Conservation (phyloP, 1,139 yeast genomes). For the Sugiyamaella xylanicola region DNA sequence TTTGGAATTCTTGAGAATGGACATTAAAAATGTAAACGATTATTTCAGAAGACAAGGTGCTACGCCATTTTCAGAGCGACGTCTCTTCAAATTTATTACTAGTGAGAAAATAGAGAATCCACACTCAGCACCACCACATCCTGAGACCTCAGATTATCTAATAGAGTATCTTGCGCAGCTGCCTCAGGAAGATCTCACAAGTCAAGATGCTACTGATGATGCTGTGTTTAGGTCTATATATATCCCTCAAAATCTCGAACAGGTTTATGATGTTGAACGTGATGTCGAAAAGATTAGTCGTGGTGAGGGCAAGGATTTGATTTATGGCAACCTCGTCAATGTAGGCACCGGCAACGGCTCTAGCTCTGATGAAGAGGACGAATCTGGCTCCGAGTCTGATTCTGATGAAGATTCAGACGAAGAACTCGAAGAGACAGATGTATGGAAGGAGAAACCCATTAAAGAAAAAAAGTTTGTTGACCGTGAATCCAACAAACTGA, state of each 20-base stretch:
- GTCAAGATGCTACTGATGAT: constrained; percentile 67
- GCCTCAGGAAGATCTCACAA: constrained; percentile 44
- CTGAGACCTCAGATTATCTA: constrained; percentile 38
- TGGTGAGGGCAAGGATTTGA: constrained; percentile 81
- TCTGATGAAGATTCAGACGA: constrained; percentile 44
- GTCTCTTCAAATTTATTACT: constrained; percentile 73
- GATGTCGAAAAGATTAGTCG: constrained; percentile 80
- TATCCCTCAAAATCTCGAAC: constrained; percentile 64
- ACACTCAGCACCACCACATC: constrained; percentile 17
- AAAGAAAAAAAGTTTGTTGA: constrained; percentile 71
- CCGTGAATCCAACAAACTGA: constrained; percentile 77
- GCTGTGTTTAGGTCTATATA: constrained; percentile 87
- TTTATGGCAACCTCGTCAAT: constrained; percentile 41
- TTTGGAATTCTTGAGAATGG: constrained; percentile 93
- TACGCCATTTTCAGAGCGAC: constrained; percentile 76
- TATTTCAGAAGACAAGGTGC: constrained; percentile 77
- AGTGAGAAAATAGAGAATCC: constrained; percentile 22
- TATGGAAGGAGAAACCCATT: constrained; percentile 53
- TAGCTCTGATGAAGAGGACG: constrained; percentile 38
- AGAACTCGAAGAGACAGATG: constrained; percentile 45
- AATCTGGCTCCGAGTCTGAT: constrained; percentile 28
- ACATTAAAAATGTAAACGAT: constrained; percentile 90
- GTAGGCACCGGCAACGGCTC: constrained; percentile 35
- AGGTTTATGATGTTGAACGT: constrained; percentile 62
- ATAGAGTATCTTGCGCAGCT: constrained; percentile 37